phyloP scores from a whole-genome alignment of 345 rosid species.

The Geranium rotundifolium region DNA sequence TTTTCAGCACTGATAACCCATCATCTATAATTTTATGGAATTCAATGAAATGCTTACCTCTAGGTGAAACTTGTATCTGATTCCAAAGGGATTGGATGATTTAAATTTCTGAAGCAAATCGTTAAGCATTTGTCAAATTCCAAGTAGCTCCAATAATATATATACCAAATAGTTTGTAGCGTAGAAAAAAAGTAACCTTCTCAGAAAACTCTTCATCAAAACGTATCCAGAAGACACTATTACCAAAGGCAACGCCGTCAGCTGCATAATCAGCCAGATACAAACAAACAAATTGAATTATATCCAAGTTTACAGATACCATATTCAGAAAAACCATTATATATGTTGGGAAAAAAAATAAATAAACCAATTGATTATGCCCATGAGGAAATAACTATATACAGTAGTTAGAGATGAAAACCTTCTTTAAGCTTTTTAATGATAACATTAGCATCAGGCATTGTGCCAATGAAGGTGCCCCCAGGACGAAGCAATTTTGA shows the following conservation, averaged over 20 bases:
- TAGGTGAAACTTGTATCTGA: slow-evolving; percentile 80
- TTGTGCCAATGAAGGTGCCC: slow-evolving; percentile 84
- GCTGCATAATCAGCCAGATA: slow-evolving; percentile 30
- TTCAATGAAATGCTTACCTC: slow-evolving; percentile 39
- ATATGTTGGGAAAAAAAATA: too few relatives aligned
- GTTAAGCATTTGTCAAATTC: slow-evolving; percentile 4
- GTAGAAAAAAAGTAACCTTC: slow-evolving; percentile 31
- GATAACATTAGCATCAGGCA: slow-evolving; percentile 98
- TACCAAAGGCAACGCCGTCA: slow-evolving; percentile 58
- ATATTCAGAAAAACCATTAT: too few relatives aligned
- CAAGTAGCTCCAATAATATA: neutral
- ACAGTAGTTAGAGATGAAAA: slow-evolving; percentile 6
- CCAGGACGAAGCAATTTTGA: slow-evolving; percentile 95
- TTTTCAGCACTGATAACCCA: neutral
- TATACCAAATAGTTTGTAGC: neutral
- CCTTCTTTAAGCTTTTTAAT: slow-evolving; percentile 83
- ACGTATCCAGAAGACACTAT: slow-evolving; percentile 78
- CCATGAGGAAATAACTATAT: too few relatives aligned
- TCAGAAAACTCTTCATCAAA: slow-evolving; percentile 76
- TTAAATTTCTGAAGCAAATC: slow-evolving; percentile 56
- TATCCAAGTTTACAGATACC: too few relatives aligned
- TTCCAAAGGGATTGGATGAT: slow-evolving; percentile 70
- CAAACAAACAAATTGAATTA: too few relatives aligned
- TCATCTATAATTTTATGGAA: neutral
- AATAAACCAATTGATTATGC: too few relatives aligned